These are phyloP conservation scores for Plasmodium knowlesi DNA, from an alignment of 169 alveolate species.

Conservation along the genomic window DNA sequence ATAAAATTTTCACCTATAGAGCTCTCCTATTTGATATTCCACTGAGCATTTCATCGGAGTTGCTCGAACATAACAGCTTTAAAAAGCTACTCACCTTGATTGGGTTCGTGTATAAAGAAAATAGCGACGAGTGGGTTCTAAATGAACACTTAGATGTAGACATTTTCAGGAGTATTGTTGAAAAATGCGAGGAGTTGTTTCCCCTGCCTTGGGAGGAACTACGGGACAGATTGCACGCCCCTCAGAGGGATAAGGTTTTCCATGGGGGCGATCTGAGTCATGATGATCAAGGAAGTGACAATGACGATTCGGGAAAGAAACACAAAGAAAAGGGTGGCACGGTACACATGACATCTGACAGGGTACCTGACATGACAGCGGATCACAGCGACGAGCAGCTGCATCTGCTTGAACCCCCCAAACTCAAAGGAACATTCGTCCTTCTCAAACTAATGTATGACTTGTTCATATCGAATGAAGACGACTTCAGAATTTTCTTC, in stretches of 20 bases:
- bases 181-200: constrained; percentile 44
- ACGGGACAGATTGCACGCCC: neutral
- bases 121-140: constrained; percentile 36
- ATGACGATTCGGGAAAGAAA: neutral
- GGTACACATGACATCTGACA: neutral
- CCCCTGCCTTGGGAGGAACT: neutral
- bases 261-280: neutral
- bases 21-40: constrained; percentile 64
- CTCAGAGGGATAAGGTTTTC: neutral
- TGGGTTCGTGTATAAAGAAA: constrained; percentile 43
- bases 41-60: constrained; percentile 49
- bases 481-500: constrained; percentile 45
- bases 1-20: constrained; percentile 10
- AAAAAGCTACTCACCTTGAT: constrained; percentile 22
- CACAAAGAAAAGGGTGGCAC: neutral
- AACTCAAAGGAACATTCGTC: constrained; percentile 29
- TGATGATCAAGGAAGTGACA: neutral
- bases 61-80: constrained; percentile 47
- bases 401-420: neutral
- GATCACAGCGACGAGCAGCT: neutral
- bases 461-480: constrained; percentile 29
- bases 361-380: neutral
- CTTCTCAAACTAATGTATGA: constrained; percentile 41
- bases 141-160: constrained; percentile 29
- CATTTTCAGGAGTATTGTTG: constrained; percentile 16